Percentiles rank a stretch among this genome's conserved stretches.
Conservation (phyloP, 129 eudicot species). For the Flaveria ramosissima region DNA sequence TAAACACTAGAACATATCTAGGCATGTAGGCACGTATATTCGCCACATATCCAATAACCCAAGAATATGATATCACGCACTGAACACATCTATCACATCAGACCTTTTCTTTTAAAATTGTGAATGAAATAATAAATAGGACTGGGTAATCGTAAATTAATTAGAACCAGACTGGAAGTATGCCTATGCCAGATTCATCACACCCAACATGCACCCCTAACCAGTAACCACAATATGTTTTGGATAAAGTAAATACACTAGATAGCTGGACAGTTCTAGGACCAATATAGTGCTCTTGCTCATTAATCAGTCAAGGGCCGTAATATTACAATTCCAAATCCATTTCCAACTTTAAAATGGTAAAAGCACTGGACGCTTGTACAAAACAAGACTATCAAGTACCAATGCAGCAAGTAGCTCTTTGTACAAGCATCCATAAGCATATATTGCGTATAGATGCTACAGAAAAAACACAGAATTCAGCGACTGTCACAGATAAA, state of each 20-base stretch:
- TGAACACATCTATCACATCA: neutral
- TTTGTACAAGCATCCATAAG: neutral
- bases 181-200: neutral
- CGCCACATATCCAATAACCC: neutral
- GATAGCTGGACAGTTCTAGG: neutral
- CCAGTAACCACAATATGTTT: neutral
- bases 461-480: neutral
- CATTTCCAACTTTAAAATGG: neutral
- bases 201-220: neutral
- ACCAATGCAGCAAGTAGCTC: neutral
- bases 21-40: neutral
- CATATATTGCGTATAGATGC: neutral
- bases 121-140: neutral
- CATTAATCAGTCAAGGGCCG: neutral
- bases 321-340: neutral
- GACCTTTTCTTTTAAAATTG: neutral
- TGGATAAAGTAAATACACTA: neutral
- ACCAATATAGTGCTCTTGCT: neutral
- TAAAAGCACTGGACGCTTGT: conserved; percentile 11
- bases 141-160: neutral
- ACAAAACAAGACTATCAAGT: conserved; percentile 14
- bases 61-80: neutral
- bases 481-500: neutral
- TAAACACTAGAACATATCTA: too few relatives aligned
- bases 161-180: neutral